Percentiles rank a stretch among this genome's conserved stretches.
Evolutionary conservation across 352 stramenopile species (phyloP).

Genomic region (Globisporangium camurandrum): DNA sequence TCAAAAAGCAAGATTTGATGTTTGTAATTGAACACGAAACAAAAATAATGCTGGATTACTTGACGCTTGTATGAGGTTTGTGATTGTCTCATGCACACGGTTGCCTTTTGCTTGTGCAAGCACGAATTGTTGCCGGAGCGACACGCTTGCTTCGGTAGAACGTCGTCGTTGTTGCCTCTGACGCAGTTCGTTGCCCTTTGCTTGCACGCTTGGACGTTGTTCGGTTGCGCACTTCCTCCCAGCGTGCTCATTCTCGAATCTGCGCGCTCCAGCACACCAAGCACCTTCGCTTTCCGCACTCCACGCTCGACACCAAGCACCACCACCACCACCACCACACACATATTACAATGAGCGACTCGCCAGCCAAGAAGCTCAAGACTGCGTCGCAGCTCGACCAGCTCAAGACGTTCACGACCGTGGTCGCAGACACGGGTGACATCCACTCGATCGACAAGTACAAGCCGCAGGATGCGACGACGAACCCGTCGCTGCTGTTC

Average conservation of each 20-base stretch:
- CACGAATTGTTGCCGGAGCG: background rate
- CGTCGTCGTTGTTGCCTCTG: constrained; percentile 1
- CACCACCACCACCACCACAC: background rate
- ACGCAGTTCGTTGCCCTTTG: too few relatives aligned
- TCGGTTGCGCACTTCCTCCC: background rate
- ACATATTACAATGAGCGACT: constrained; percentile 31
- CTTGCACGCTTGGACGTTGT: background rate
- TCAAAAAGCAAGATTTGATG: too few relatives aligned
- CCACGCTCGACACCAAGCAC: constrained; percentile 11
- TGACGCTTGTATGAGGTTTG: too few relatives aligned
- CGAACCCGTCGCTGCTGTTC: constrained; percentile 98
- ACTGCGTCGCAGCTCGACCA: constrained; percentile 87
- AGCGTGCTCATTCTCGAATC: constrained; percentile 65
- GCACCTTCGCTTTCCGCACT: too few relatives aligned
- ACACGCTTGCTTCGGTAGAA: background rate
- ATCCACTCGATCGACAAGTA: constrained; percentile 87
- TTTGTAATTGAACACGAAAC: too few relatives aligned
- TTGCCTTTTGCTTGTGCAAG: background rate
- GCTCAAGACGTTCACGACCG: constrained; percentile 95
- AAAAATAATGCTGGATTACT: too few relatives aligned
- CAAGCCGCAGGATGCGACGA: constrained; percentile 97
- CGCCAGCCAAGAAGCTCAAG: constrained; percentile 72
- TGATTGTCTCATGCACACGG: constrained; percentile 1
- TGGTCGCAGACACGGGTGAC: constrained; percentile 98
- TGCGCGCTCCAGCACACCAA: constrained; percentile 33